Evolutionary conservation across 2,329 filamentous ascomycete genomes (phyloP).

Genomic region (Plectosphaerella plurivora): DNA sequence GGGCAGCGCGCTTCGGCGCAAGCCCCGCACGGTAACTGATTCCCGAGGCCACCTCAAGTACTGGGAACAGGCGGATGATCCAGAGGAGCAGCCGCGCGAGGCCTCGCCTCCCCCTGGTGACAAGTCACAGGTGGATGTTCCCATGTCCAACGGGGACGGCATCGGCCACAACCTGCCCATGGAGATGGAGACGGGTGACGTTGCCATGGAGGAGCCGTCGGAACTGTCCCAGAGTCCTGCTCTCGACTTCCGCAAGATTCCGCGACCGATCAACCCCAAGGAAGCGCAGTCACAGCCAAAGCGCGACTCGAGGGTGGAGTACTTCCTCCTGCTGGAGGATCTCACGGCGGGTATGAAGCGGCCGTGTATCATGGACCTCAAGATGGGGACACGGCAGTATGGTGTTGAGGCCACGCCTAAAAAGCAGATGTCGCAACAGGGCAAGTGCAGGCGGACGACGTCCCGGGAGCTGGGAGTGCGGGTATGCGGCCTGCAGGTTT

Average conservation of each 20-base stretch:
- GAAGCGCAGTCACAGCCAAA: conserved; percentile 62
- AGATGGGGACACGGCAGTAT: conserved; percentile 98
- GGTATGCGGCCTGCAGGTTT: conserved; percentile 93
- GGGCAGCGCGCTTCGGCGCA: conserved; percentile 73
- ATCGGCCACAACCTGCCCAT: neutral
- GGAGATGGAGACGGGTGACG: neutral
- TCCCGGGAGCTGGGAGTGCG: conserved; percentile 88
- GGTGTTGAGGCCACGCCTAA: conserved; percentile 87
- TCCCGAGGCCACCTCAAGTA: conserved; percentile 79
- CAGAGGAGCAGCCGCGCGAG: conserved; percentile 47
- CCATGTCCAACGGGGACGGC: neutral
- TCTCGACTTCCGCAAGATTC: conserved; percentile 37
- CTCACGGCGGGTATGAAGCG: conserved; percentile 94
- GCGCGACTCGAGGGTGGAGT: conserved; percentile 69
- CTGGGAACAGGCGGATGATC: conserved; percentile 84
- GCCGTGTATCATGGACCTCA: conserved; percentile 94
- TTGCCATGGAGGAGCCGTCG: conserved; percentile 18
- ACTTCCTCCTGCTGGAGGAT: conserved; percentile 90
- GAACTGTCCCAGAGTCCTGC: conserved; percentile 30
- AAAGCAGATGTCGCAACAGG: conserved; percentile 87
- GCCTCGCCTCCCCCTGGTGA: neutral
- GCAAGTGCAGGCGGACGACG: conserved; percentile 89
- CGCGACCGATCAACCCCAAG: conserved; percentile 69
- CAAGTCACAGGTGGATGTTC: neutral
- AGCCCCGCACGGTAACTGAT: conserved; percentile 67